These are phyloP conservation scores for Ustilago lituana DNA, from an alignment of 1,284 basidiomycete genomes.

Conservation along the genomic window DNA sequence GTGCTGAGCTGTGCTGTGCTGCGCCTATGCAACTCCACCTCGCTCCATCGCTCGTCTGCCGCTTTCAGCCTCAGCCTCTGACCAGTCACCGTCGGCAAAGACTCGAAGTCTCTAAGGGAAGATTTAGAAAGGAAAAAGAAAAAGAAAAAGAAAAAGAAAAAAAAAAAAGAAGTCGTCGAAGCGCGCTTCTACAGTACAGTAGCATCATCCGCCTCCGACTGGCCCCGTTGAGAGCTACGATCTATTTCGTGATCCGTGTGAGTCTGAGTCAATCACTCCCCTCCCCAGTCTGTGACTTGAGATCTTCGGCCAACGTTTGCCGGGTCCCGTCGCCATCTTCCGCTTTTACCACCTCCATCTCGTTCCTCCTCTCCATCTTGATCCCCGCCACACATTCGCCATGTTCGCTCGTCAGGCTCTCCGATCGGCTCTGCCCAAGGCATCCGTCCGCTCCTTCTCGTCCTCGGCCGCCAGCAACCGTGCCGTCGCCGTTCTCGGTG, in stretches of 20 bases:
- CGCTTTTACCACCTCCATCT: conserved; percentile 18
- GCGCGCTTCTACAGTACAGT: background rate
- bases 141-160: background rate
- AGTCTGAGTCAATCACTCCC: too few relatives aligned
- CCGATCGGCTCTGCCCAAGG: conserved; percentile 42
- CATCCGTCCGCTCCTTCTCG: conserved; percentile 76
- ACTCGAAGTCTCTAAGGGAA: too few relatives aligned
- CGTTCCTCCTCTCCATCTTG: conserved; percentile 3
- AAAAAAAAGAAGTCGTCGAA: background rate
- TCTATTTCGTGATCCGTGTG: conserved; percentile 15
- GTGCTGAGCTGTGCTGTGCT: too few relatives aligned
- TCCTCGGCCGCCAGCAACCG: conserved; percentile 77
- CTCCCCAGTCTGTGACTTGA: background rate
- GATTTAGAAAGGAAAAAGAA: too few relatives aligned
- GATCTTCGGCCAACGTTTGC: conserved; percentile 11
- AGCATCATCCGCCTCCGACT: conserved; percentile 16
- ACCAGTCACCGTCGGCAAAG: conserved; percentile 10
- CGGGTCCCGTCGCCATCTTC: conserved; percentile 11
- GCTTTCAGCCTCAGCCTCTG: too few relatives aligned
- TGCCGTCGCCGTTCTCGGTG: conserved; percentile 89
- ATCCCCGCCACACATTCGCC: conserved; percentile 16
- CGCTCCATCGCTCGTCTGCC: conserved; percentile 4
- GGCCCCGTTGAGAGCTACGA: conserved; percentile 6
- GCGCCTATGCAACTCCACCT: conserved; percentile 1
- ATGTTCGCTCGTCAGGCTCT: conserved; percentile 62